phyloP scores from a whole-genome alignment of 352 stramenopile species.

The Phytophthora sp. region DNA sequence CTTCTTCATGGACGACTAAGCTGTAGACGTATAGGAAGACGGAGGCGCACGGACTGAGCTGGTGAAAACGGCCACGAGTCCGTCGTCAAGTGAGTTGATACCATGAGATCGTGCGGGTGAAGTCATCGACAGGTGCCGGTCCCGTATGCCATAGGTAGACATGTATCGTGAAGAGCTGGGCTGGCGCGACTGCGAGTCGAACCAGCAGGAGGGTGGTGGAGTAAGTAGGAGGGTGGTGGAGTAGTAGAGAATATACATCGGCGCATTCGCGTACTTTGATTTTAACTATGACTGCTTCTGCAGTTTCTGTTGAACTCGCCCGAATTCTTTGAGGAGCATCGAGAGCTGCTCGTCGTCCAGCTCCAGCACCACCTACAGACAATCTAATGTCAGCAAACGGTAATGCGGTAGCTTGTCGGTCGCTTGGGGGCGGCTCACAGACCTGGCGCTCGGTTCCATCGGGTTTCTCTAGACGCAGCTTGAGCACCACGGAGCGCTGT shows the following conservation, averaged over 20 bases:
- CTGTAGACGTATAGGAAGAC: conserved; percentile 21
- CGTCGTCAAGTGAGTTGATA: conserved; percentile 3
- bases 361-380: conserved; percentile 53
- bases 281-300: conserved; percentile 25
- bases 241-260: conserved; percentile 40
- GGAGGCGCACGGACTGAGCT: conserved; percentile 17
- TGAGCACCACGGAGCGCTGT: conserved; percentile 53
- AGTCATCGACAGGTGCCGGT: background rate
- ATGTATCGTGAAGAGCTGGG: conserved; percentile 14
- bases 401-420: background rate
- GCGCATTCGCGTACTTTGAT: conserved; percentile 22
- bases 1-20: conserved; percentile 98
- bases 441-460: conserved; percentile 45
- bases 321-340: conserved; percentile 45
- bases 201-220: conserved; percentile 1
- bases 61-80: background rate
- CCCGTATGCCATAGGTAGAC: conserved; percentile 1
- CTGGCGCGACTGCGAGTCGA: conserved; percentile 1
- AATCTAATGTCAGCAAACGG: too few species aligned
- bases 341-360: conserved; percentile 46
- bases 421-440: too few species aligned
- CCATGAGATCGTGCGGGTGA: conserved; percentile 1
- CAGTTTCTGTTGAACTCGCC: conserved; percentile 37
- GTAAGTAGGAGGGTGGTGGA: conserved; percentile 17
- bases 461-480: conserved; percentile 46